A percentile compares a stretch with the other conserved stretches of the same genome.
These are phyloP conservation scores for Anethum foeniculum DNA, from an alignment of 140 eudicot genomes.

Conservation along the genomic window DNA sequence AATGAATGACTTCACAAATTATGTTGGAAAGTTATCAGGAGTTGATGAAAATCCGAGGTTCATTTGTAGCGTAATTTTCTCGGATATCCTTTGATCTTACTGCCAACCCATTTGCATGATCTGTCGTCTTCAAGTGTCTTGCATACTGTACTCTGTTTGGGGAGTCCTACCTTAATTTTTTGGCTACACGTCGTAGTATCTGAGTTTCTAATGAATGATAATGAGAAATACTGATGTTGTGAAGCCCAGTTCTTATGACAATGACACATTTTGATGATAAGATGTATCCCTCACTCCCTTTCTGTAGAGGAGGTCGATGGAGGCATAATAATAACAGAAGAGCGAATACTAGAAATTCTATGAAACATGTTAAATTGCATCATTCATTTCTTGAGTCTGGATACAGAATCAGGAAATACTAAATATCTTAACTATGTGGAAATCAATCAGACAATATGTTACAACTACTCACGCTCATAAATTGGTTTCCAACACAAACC, in stretches of 20 bases:
- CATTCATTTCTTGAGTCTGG: too few relatives aligned
- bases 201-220: constrained; percentile 44
- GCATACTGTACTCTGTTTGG: constrained; percentile 60
- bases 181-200: constrained; percentile 50
- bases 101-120: too few relatives aligned
- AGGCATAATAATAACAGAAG: not conserved
- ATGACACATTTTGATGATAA: constrained; percentile 76
- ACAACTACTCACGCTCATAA: too few relatives aligned
- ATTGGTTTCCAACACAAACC: constrained; percentile 22
- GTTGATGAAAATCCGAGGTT: constrained; percentile 70
- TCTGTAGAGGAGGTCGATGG: too few relatives aligned
- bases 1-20: constrained; percentile 45
- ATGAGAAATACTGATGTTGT: constrained; percentile 83
- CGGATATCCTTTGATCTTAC: constrained; percentile 71
- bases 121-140: constrained; percentile 82
- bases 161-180: constrained; percentile 66
- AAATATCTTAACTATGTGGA: too few relatives aligned
- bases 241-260: constrained; percentile 70
- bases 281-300: constrained; percentile 32
- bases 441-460: too few relatives aligned
- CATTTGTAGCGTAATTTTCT: constrained; percentile 73
- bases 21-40: constrained; percentile 78
- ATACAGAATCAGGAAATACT: too few relatives aligned
- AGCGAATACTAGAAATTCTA: too few relatives aligned
- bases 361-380: too few relatives aligned